Conservation (phyloP, 2,329 filamentous ascomycete genomes). For the Cryphonectria parasitica region DNA sequence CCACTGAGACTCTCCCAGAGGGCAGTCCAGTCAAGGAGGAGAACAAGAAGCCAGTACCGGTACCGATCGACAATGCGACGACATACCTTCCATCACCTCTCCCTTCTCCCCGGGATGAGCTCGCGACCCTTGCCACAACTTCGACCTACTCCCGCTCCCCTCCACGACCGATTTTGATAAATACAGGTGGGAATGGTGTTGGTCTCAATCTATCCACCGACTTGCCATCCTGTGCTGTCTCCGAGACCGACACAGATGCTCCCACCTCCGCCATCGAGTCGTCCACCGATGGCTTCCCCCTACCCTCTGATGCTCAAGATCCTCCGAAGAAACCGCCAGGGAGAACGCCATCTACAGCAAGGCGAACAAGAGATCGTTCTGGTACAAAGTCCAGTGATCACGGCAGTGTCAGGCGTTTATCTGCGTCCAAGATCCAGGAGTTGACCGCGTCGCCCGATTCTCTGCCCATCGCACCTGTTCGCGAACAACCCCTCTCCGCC, state of each 20-base stretch:
- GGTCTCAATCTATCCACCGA: constrained; percentile 16
- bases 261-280: constrained; percentile 22
- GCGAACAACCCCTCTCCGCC: constrained; percentile 44
- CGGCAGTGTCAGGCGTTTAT: constrained; percentile 56
- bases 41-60: constrained; percentile 5
- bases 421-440: constrained; percentile 62
- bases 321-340: constrained; percentile 19
- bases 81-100: constrained; percentile 16
- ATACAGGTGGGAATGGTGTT: not conserved
- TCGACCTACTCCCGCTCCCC: not conserved
- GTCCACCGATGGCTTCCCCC: constrained; percentile 18
- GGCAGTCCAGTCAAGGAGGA: constrained; percentile 1
- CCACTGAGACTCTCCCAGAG: not conserved
- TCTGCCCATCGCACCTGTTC: constrained; percentile 55
- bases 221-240: constrained; percentile 26
- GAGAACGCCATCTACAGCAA: constrained; percentile 15
- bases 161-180: not conserved
- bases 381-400: constrained; percentile 39
- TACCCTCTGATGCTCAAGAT: constrained; percentile 6
- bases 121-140: constrained; percentile 6
- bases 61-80: not conserved
- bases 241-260: constrained; percentile 27
- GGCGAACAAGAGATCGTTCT: constrained; percentile 34
- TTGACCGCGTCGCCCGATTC: constrained; percentile 61
- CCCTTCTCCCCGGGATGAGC: constrained; percentile 7